phyloP scores from a whole-genome alignment of 2,329 filamentous ascomycete genomes.

The Phialocephala subalpina region DNA sequence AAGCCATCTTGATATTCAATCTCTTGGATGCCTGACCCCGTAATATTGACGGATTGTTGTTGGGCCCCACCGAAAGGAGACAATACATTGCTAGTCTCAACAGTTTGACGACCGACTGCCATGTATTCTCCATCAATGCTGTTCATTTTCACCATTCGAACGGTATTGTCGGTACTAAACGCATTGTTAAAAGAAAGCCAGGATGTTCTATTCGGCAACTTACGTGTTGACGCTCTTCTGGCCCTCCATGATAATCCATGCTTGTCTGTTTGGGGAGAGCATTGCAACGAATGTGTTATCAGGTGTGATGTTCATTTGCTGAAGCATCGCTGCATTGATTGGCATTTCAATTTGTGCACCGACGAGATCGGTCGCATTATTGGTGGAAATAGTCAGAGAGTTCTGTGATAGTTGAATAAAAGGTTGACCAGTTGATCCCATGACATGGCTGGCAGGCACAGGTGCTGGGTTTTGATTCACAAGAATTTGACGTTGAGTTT shows the following conservation, averaged over 20 bases:
- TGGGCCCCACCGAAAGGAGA: conserved; percentile 19
- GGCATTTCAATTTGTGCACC: conserved; percentile 29
- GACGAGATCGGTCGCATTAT: conserved; percentile 30
- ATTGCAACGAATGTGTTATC: conserved; percentile 31
- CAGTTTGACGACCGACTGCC: conserved; percentile 27
- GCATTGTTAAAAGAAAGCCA: background rate
- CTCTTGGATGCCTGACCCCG: conserved; percentile 31
- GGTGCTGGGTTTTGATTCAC: conserved; percentile 29
- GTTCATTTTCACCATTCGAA: conserved; percentile 27
- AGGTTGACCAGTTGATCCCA: conserved; percentile 29
- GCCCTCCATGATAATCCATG: conserved; percentile 30
- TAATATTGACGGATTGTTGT: conserved; percentile 27
- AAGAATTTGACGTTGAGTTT: conserved; percentile 30
- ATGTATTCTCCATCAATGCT: conserved; percentile 31
- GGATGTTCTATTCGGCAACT: conserved; percentile 1
- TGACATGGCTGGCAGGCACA: conserved; percentile 28
- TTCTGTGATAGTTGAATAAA: conserved; percentile 31
- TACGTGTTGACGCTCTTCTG: conserved; percentile 31
- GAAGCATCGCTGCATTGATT: conserved; percentile 23
- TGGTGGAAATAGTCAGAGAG: conserved; percentile 30
- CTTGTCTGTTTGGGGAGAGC: conserved; percentile 27
- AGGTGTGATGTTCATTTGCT: conserved; percentile 24
- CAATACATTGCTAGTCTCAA: conserved; percentile 28
- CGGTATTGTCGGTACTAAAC: conserved; percentile 26
- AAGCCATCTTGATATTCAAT: conserved; percentile 31